phyloP scores from a whole-genome alignment of 345 rosid species.

The Populus euphratica region DNA sequence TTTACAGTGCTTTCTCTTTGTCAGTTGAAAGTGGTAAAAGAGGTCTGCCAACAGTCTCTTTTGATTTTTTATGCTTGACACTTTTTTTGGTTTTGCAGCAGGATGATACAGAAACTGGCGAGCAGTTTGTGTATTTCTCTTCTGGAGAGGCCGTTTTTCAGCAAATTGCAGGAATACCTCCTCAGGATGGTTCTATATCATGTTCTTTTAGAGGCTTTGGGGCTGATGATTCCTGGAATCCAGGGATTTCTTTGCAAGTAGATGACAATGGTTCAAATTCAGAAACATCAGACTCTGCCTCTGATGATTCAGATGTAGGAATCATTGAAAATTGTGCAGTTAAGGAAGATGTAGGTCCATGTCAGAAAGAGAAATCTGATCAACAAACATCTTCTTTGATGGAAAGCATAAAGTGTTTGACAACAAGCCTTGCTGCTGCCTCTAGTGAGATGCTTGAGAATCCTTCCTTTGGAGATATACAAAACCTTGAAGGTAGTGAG shows the following conservation, averaged over 20 bases:
- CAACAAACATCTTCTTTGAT: slow-evolving; percentile 21
- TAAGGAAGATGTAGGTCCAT: slow-evolving; percentile 11
- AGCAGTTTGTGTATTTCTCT: slow-evolving; percentile 47
- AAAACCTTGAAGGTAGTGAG: not conserved
- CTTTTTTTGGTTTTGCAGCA: slow-evolving; percentile 28
- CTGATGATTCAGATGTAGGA: slow-evolving; percentile 60
- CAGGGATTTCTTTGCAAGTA: slow-evolving; percentile 38
- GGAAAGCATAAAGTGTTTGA: slow-evolving; percentile 22
- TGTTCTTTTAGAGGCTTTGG: slow-evolving; percentile 36
- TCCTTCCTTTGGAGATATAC: slow-evolving; percentile 19
- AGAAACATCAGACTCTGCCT: slow-evolving; percentile 36
- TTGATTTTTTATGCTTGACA: not conserved
- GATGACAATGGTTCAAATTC: slow-evolving; percentile 38
- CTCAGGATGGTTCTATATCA: slow-evolving; percentile 32
- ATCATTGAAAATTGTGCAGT: slow-evolving; percentile 39
- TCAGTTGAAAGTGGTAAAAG: not conserved
- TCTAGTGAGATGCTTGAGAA: slow-evolving; percentile 30
- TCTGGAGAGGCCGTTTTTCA: slow-evolving; percentile 50
- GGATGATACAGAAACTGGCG: slow-evolving; percentile 51
- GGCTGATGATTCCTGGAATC: slow-evolving; percentile 55
- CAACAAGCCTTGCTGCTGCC: slow-evolving; percentile 16
- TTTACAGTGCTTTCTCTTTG: not conserved
- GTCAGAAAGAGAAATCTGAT: slow-evolving; percentile 23
- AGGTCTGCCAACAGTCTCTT: too few species aligned
- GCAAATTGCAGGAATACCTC: slow-evolving; percentile 36